Conservation (phyloP, 2,329 filamentous ascomycete species). For the Chrysoporthe deuterocubensis region DNA sequence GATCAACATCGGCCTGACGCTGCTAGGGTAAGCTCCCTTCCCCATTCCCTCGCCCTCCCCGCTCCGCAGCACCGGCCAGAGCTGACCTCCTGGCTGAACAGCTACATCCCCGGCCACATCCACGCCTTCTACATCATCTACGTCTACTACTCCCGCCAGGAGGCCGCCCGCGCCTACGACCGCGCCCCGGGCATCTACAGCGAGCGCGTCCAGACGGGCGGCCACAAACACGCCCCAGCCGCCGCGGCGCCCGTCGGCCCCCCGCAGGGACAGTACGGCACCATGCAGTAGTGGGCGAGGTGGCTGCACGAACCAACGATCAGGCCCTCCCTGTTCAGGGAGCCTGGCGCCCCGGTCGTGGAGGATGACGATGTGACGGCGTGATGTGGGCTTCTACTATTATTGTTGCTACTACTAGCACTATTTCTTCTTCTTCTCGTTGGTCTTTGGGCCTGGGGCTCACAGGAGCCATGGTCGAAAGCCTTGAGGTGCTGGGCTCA, state of each 20-base stretch:
- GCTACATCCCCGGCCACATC: conserved; percentile 78
- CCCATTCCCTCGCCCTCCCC: background rate
- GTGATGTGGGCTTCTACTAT: background rate
- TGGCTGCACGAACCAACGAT: background rate
- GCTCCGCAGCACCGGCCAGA: background rate
- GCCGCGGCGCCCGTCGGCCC: conserved; percentile 36
- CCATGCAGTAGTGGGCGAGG: conserved; percentile 16
- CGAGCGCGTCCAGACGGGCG: conserved; percentile 73
- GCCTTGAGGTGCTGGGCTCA: too few relatives aligned
- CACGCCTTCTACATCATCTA: conserved; percentile 84
- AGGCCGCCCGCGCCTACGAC: conserved; percentile 58
- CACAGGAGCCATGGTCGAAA: too few relatives aligned
- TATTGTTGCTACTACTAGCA: too few relatives aligned
- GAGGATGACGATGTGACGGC: background rate
- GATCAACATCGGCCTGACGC: conserved; percentile 69
- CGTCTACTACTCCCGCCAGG: conserved; percentile 76
- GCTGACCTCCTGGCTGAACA: conserved; percentile 33
- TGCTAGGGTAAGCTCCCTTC: conserved; percentile 57
- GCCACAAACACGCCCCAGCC: conserved; percentile 63
- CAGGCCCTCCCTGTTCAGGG: background rate
- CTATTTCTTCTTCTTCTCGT: background rate
- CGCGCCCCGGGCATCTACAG: conserved; percentile 74
- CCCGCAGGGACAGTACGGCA: conserved; percentile 27
- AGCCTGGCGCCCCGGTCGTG: background rate
- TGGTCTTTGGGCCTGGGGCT: background rate